phyloP scores from a whole-genome alignment of 2,329 filamentous ascomycete species.

The Fusarium anguioides region DNA sequence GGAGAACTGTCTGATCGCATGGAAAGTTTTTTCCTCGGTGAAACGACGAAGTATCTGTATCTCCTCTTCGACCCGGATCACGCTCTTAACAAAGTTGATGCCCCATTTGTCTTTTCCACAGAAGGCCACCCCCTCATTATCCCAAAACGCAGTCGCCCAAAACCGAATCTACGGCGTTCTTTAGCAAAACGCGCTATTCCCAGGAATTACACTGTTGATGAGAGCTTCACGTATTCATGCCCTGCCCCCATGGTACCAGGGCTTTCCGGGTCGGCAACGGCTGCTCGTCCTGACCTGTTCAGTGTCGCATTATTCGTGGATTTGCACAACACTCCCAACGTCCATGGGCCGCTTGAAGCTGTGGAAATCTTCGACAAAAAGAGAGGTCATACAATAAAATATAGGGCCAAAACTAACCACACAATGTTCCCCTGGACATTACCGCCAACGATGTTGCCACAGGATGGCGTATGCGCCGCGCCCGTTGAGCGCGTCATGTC shows the following conservation, averaged over 20 bases:
- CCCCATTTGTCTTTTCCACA: conserved; percentile 92
- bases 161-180: conserved; percentile 5
- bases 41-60: conserved; percentile 96
- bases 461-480: conserved; percentile 79
- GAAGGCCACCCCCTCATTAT: conserved; percentile 95
- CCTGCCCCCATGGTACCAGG: conserved; percentile 68
- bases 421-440: conserved; percentile 95
- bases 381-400: conserved; percentile 55
- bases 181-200: conserved; percentile 23
- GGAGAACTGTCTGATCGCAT: conserved; percentile 93
- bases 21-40: conserved; percentile 98
- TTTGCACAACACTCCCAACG: conserved; percentile 79
- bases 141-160: conserved; percentile 58
- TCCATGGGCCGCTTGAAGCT: conserved; percentile 60
- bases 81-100: conserved; percentile 87
- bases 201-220: conserved; percentile 54
- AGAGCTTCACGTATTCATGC: conserved; percentile 70
- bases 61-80: conserved; percentile 88
- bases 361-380: conserved; percentile 58
- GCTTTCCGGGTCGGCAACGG: conserved; percentile 81
- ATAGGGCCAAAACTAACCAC: conserved; percentile 75
- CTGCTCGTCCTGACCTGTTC: conserved; percentile 83
- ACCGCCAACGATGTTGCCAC: conserved; percentile 77
- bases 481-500: conserved; percentile 79
- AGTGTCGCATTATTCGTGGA: conserved; percentile 88